Base-by-base conservation (phyloP, 139 green algal genomes). In the Chloropicon primus region DNA sequence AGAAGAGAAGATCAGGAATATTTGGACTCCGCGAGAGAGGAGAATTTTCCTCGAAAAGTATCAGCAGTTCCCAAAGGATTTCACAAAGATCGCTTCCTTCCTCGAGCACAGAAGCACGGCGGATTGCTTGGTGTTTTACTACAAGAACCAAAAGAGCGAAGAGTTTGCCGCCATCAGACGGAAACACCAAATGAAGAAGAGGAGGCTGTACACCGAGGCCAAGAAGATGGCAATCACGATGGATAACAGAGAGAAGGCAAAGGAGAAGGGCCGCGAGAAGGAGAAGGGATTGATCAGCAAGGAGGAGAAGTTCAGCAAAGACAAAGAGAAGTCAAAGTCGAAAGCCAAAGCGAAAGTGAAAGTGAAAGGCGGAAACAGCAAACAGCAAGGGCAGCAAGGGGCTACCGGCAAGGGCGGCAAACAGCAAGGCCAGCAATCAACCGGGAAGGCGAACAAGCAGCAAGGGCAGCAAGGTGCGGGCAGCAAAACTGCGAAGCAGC, bases 121-220 rank as follows among this genome's bases (percentile, higher is more conserved):
- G 23, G 93, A 98, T 75, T 95, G 94, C 80, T 79, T 94, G 23
- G n/a, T 25, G 2, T 79, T 85, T 82, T 89, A 88, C 84, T 89
- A 88, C 74, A 72, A 85, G 71, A 85, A 93, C 79, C 91, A 96
- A 82, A 95, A 95, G 82, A 87, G 86, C 21, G 90, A 94, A 41
- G 92, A 96, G 77, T 97, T 97, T 82, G 85, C 86, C 0, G 76
- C 77, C 5, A 87, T 95, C 26, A 86, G 93, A 17, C 87, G 89
- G 74, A 95, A 93, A 84, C 89, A 92, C 84, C 88, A 95, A 87
- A 84, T 95, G n/a, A 93, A 93, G 77, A 97, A 97, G 88, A 83
- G 90, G 73, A 79, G 91, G 1, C 76, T 87, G 80, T 86, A 90
- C 73, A 82, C 82, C 24, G 87, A 92, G 54, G 79, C 72, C 29